Percentiles rank a stretch among this genome's conserved stretches.
Evolutionary conservation across 345 rosid genomes (phyloP).

Genomic region (Eucalyptus regnans): DNA sequence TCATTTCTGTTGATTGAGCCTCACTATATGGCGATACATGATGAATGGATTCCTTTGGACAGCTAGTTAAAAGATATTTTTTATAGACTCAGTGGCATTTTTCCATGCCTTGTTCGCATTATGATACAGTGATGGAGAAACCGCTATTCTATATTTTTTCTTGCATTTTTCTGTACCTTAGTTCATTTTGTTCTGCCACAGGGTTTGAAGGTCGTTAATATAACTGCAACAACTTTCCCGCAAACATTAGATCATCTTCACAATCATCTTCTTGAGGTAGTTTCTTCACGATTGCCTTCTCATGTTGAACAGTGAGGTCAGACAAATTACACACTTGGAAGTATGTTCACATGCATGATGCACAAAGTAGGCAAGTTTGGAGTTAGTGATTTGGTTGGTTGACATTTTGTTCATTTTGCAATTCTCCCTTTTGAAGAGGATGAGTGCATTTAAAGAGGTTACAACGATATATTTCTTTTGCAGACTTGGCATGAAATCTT

Average conservation of each 20-base stretch:
- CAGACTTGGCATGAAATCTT: background rate
- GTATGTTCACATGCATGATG: background rate
- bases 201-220: slow-evolving; percentile 67
- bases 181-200: slow-evolving; percentile 3
- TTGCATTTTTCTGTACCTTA: background rate
- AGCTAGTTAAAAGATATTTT: background rate
- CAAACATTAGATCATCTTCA: slow-evolving; percentile 83
- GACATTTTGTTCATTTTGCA: background rate
- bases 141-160: background rate
- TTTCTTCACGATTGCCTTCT: background rate
- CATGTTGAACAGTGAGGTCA: background rate
- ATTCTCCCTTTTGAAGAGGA: background rate
- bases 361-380: background rate
- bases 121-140: background rate
- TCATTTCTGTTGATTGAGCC: background rate
- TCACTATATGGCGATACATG: background rate
- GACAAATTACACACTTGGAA: background rate
- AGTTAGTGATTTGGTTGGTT: background rate
- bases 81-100: background rate
- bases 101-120: background rate
- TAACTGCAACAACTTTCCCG: slow-evolving; percentile 88
- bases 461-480: background rate
- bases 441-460: background rate
- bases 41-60: background rate
- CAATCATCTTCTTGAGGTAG: slow-evolving; percentile 85